Percentiles rank a stretch among this genome's conserved stretches.
Conservation (phyloP, 1,139 yeast genomes). For the Hanseniaspora uvarum region DNA sequence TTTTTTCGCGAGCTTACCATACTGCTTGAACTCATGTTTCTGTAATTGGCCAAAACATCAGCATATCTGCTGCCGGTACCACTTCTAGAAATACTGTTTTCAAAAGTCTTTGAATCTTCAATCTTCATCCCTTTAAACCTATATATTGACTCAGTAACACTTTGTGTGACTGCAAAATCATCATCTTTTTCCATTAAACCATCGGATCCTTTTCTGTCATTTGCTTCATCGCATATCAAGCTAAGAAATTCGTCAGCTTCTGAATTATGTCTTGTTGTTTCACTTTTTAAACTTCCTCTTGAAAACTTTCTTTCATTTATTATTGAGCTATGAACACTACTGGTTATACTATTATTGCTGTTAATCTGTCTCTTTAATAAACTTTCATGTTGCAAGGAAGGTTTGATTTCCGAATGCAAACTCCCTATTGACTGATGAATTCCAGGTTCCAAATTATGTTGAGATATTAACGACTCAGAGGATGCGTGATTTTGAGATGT, state of each 20-base stretch:
- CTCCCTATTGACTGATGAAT: slow-evolving; percentile 2
- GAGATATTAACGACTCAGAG: not conserved
- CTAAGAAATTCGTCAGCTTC: slow-evolving; percentile 10
- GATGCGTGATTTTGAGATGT: slow-evolving; percentile 26
- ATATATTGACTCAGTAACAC: slow-evolving; percentile 1
- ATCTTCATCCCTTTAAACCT: not conserved
- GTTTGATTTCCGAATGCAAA: not conserved
- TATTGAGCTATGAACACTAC: not conserved
- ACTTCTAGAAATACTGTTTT: not conserved
- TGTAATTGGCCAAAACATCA: slow-evolving; percentile 15
- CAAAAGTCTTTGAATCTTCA: not conserved
- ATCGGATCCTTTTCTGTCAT: not conserved
- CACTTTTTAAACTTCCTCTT: not conserved
- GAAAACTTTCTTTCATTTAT: not conserved
- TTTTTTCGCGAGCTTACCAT: not conserved
- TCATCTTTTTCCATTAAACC: not conserved
- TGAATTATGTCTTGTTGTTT: not conserved
- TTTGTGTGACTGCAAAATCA: not conserved
- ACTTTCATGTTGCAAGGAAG: not conserved
- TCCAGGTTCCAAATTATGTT: slow-evolving; percentile 35
- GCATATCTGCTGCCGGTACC: not conserved
- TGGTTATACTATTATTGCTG: not conserved
- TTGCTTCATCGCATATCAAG: slow-evolving; percentile 11
- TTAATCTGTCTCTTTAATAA: not conserved
- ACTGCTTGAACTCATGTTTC: slow-evolving; percentile 10